Base-by-base conservation (phyloP, 2,329 filamentous ascomycete genomes). In the Fusarium longipes region DNA sequence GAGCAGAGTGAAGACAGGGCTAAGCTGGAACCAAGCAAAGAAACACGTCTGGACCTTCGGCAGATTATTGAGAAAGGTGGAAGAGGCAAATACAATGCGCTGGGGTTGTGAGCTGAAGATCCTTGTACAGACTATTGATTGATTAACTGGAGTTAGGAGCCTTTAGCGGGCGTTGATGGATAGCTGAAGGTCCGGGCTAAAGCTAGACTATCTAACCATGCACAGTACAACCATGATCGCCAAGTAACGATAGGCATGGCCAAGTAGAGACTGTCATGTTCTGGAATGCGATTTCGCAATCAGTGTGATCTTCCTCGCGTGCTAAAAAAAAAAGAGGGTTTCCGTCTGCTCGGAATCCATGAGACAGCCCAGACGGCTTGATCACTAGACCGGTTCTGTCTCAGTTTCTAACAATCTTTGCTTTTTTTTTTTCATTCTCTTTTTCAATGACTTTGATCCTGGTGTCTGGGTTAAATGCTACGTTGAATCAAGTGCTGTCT, bases 81-180 rank as follows among this genome's bases (percentile, higher is more conserved):
- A 32, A 68, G 71, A 52, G 76, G 78, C 36, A 75, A 76, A 47
- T 79, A 78, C 47, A 70, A 71, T 63, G 77, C 78, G 27, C 59
- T 79, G 54, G 78, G 78, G 5, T 56, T 79, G 40, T 80, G 68
- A 76, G 47, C 32, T 54, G 20, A 27, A 29, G 20, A n/a, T 57
- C 45, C 38, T 45, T 17, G 22, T 48, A 32, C 17, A 33, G 14
- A 36, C 45, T 48, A 25, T 36, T 24, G 22, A 36, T 38, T 24
- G 45, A 27, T 48, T 35, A 14, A 35, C 22, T 35, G 43, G 54
- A 39, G 33, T 47, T 56, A 53, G 50, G 64, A 47, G 15, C 18
- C 53, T 60, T 58, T 69, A 62, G 63, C 61, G 63, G 64, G 53
- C 39, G 56, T 61, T 63, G 30, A 40, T 62, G 54, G 30, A 43